A percentile compares a stretch with the other conserved stretches of the same genome.
Conservation (phyloP, 495 filamentous ascomycete genomes). For the Tuber borchii region DNA sequence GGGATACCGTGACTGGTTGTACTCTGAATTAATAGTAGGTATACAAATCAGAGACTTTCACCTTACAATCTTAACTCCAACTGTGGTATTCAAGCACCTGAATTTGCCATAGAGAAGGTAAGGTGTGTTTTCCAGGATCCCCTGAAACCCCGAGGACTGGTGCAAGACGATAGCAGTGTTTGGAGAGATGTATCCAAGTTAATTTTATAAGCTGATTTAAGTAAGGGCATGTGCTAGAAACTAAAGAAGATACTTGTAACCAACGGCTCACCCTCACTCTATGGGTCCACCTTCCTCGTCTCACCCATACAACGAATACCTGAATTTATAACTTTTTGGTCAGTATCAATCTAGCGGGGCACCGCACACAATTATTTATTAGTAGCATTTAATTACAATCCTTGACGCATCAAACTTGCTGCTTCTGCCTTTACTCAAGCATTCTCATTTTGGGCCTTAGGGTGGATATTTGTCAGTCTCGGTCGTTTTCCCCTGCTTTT, state of each 20-base stretch:
- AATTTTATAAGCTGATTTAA: not conserved
- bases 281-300: not conserved
- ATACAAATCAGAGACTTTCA: not conserved
- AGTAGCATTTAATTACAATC: conserved; percentile 35
- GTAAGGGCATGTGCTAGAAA: not conserved
- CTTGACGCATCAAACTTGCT: conserved; percentile 46
- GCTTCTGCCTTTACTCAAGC: conserved; percentile 48
- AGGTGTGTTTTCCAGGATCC: not conserved
- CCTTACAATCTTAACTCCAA: not conserved
- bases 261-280: not conserved
- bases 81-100: not conserved
- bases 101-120: not conserved
- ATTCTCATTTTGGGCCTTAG: conserved; percentile 52
- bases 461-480: conserved; percentile 21
- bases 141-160: not conserved
- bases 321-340: not conserved
- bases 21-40: not conserved
- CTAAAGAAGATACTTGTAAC: not conserved
- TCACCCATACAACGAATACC: not conserved
- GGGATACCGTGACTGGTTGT: not conserved
- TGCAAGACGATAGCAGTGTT: not conserved
- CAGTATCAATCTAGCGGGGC: not conserved
- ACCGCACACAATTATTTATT: not conserved
- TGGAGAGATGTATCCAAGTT: not conserved
- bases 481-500: no score